phyloP scores from a whole-genome alignment of 805 yeast genomes.

The Suhomyces vadensis region DNA sequence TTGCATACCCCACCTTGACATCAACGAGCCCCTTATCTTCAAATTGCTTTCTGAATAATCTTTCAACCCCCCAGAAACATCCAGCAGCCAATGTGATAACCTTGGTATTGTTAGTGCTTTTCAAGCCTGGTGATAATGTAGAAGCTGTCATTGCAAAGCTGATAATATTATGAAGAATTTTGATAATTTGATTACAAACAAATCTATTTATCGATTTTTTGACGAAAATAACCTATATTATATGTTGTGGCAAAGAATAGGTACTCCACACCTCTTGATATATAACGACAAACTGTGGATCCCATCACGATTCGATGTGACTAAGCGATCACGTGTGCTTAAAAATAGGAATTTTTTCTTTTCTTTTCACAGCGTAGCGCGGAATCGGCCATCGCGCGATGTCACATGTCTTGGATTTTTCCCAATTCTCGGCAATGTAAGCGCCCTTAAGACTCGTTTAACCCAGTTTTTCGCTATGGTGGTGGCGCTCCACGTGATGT shows the following conservation, averaged over 20 bases:
- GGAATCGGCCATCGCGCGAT: constrained; percentile 4
- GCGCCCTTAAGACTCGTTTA: too few relatives aligned
- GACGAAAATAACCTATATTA: neutral
- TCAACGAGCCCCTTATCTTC: constrained; percentile 66
- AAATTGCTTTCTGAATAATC: constrained; percentile 72
- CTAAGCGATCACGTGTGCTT: neutral
- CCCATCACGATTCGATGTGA: neutral
- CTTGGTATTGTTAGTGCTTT: constrained; percentile 35
- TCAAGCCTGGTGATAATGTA: constrained; percentile 34
- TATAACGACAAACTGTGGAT: constrained; percentile 4
- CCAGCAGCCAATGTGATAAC: constrained; percentile 53
- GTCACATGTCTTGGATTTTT: neutral
- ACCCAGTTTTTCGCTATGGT: neutral
- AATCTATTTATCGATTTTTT: neutral
- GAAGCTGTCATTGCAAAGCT: constrained; percentile 9
- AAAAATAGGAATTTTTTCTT: neutral
- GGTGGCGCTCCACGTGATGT: neutral
- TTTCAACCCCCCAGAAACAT: constrained; percentile 91
- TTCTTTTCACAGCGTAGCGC: neutral
- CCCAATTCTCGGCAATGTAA: too few relatives aligned
- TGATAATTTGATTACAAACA: neutral
- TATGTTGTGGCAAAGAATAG: neutral
- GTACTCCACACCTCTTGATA: neutral
- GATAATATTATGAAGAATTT: neutral
- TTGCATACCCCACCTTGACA: constrained; percentile 86